Base-by-base conservation (phyloP, 2,329 filamentous ascomycete genomes). In the Metarhizium sp. region DNA sequence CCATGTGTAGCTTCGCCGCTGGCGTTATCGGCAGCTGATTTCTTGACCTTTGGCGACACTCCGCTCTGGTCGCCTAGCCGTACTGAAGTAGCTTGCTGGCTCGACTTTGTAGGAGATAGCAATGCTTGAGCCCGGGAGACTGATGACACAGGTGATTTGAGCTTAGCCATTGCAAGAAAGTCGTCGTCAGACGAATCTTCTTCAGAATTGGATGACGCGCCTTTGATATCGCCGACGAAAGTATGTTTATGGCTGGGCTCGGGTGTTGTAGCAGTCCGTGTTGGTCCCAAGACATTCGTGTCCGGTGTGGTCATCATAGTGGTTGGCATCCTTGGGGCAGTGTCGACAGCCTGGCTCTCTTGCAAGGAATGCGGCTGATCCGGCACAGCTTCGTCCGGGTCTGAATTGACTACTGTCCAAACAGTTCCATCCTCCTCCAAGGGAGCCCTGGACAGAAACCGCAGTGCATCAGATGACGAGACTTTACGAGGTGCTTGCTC, bases 401-500 rank as follows among this genome's bases (percentile, higher is more conserved):
- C 67, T 5, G 70, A 63, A 54, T 71, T 74, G 6, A 79, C 75
- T 25, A 78, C 71, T 4, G 76, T 78, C 77, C 77, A 79, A n/a
- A 77, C 70, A 4, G 75, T 76, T 10, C 66, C 70, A 42, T 58
- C 56, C 62, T 74, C 78, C 53, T 78, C 78, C n/a, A 77, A 63
- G 6, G 79, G 78, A 29, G 68, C 70, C 59, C 78, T 70, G 16
- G 79, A 79, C 50, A 82, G 65, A 3, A 76, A 75, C 55, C 78
- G 73, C 43, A 82, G 65, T 5, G 75, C 75, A 59, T 82, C 78
- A 0, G 79, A 79, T 11, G 79, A 81, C 4, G 78, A 80, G 32
- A 81, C 75, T 63, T 80, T 79, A 60, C 76, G 78, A 2, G 78
- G 78, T 30, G 71, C 66, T 16, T 67, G 70, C 25, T 68, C 62